Evolutionary conservation across 2,329 filamentous ascomycete species (phyloP).

Genomic region (Xylaria sp.): DNA sequence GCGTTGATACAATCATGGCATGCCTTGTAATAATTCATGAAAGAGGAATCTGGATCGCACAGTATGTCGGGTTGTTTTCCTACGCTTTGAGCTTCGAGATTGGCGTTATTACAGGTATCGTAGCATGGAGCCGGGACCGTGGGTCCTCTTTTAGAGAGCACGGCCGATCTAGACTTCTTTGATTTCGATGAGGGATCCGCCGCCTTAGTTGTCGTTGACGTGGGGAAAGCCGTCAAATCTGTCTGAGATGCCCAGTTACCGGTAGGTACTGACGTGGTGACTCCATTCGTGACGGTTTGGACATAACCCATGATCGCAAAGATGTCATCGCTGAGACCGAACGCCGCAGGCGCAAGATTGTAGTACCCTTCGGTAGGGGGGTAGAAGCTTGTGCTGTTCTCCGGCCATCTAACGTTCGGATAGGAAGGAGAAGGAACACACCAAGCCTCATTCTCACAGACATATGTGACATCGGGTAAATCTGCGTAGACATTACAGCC

Average conservation of each 20-base stretch:
- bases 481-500: slow-evolving; percentile 59
- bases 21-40: slow-evolving; percentile 41
- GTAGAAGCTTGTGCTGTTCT: slow-evolving; percentile 56
- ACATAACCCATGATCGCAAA: slow-evolving; percentile 57
- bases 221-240: slow-evolving; percentile 50
- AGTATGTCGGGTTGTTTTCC: slow-evolving; percentile 57
- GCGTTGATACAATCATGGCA: slow-evolving; percentile 53
- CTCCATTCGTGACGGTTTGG: slow-evolving; percentile 41
- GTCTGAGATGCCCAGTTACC: slow-evolving; percentile 63
- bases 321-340: slow-evolving; percentile 68
- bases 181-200: background rate
- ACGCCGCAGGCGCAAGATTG: slow-evolving; percentile 66
- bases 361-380: slow-evolving; percentile 64
- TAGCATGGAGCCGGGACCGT: slow-evolving; percentile 57
- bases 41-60: slow-evolving; percentile 52
- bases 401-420: slow-evolving; percentile 49
- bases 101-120: slow-evolving; percentile 57
- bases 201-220: slow-evolving; percentile 28
- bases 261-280: slow-evolving; percentile 53
- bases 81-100: slow-evolving; percentile 49
- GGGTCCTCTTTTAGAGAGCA: slow-evolving; percentile 48
- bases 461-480: slow-evolving; percentile 52
- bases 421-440: slow-evolving; percentile 52
- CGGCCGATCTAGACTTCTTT: background rate
- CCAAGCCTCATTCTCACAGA: slow-evolving; percentile 50